Conservation (phyloP, 805 yeast genomes). For the Spathaspora gorwiae region DNA sequence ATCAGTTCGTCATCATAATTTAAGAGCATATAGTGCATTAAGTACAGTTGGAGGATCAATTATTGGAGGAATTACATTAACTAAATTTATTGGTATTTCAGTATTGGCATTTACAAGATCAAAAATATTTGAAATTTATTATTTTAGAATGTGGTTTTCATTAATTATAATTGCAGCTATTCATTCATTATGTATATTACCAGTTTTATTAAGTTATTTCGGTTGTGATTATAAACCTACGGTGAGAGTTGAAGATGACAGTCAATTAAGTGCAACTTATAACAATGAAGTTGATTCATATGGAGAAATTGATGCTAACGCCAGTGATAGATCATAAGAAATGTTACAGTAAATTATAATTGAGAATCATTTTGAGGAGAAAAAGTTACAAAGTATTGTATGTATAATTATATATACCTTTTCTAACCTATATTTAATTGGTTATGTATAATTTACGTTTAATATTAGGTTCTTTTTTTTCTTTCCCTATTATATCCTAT, state of each 20-base stretch:
- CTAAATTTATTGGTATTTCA: constrained; percentile 81
- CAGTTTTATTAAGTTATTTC: constrained; percentile 58
- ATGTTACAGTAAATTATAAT: background rate
- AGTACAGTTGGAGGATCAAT: constrained; percentile 85
- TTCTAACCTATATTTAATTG: too few relatives aligned
- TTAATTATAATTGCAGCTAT: constrained; percentile 71
- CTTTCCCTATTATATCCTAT: too few relatives aligned
- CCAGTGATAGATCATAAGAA: background rate
- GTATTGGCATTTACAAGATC: constrained; percentile 86
- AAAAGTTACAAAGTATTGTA: too few relatives aligned
- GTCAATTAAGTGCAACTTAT: background rate
- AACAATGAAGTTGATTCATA: background rate
- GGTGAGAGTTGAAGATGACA: background rate
- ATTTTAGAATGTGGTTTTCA: constrained; percentile 91
- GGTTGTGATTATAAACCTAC: constrained; percentile 11
- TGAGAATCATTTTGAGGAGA: too few relatives aligned
- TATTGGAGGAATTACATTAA: constrained; percentile 82
- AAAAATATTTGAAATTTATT: constrained; percentile 84
- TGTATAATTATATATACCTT: too few relatives aligned
- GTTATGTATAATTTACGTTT: too few relatives aligned
- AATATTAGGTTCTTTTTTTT: background rate
- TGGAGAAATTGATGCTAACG: background rate
- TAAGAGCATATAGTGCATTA: constrained; percentile 55
- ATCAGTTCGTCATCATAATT: constrained; percentile 2
- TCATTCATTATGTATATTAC: constrained; percentile 76